Conservation (phyloP, 768 basidiomycete species). For the Clitopilus hobsonii region DNA sequence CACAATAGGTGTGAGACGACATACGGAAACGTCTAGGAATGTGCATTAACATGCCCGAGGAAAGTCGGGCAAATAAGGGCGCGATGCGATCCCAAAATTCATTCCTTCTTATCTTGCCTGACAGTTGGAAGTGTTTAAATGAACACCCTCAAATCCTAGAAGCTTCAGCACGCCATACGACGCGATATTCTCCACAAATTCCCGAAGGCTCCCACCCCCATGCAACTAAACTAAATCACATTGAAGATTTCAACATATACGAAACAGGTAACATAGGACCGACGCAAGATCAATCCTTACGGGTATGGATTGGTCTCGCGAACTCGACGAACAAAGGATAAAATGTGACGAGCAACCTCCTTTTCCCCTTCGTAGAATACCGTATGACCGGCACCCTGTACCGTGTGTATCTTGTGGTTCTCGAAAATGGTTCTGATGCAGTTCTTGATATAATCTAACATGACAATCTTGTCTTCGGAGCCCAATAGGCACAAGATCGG, state of each 20-base stretch:
- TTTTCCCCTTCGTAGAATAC: background rate
- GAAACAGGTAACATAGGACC: background rate
- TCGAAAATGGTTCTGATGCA: background rate
- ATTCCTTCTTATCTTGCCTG: background rate
- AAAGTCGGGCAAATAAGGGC: too few relatives aligned
- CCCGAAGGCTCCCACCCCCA: too few relatives aligned
- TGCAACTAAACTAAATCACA: too few relatives aligned
- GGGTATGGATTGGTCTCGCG: background rate
- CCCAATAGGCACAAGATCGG: background rate
- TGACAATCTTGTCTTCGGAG: background rate
- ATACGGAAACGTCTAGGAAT: background rate
- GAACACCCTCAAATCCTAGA: background rate
- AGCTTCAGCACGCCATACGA: too few relatives aligned
- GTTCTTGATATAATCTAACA: background rate
- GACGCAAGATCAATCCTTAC: too few relatives aligned
- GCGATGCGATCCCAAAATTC: too few relatives aligned
- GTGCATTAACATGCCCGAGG: background rate
- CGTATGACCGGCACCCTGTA: background rate
- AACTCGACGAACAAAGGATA: background rate
- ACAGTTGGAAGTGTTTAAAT: background rate
- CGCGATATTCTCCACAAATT: too few relatives aligned
- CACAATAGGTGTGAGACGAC: background rate
- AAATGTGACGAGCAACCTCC: background rate
- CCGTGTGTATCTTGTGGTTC: background rate
- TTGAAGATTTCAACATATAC: too few relatives aligned